Conservation (phyloP, 495 filamentous ascomycete species). For the Jackrogersella multiformis region DNA sequence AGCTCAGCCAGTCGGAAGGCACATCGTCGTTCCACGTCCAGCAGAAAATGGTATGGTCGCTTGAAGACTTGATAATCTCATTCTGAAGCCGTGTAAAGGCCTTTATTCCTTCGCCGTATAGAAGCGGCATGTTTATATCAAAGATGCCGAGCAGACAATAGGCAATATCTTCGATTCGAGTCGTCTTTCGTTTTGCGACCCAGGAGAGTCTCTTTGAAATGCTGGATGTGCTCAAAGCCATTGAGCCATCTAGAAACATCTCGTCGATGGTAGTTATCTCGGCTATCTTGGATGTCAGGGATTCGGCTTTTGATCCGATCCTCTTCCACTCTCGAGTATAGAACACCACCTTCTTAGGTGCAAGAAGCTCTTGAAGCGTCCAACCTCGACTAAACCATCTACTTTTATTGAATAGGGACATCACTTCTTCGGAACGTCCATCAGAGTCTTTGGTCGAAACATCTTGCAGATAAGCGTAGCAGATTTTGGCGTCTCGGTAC, state of each 20-base stretch:
- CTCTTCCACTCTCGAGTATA: conserved; percentile 28
- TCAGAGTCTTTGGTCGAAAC: conserved; percentile 19
- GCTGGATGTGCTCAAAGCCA: background rate
- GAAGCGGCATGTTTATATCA: conserved; percentile 7
- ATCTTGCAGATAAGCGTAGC: conserved; percentile 56
- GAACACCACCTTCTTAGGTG: conserved; percentile 46
- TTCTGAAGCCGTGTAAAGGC: conserved; percentile 5
- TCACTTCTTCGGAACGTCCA: background rate
- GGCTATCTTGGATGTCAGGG: background rate
- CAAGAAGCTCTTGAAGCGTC: conserved; percentile 53
- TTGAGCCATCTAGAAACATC: background rate
- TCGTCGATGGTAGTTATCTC: background rate
- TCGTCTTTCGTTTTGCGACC: conserved; percentile 3
- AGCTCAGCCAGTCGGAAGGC: conserved; percentile 2
- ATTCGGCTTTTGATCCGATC: background rate
- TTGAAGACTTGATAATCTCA: conserved; percentile 4
- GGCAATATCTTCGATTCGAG: conserved; percentile 5
- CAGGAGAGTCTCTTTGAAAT: background rate
- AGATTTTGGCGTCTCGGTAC: conserved; percentile 49
- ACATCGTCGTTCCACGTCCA: conserved; percentile 5
- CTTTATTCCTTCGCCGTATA: conserved; percentile 3
- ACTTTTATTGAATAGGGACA: conserved; percentile 12
- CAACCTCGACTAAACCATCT: conserved; percentile 53
- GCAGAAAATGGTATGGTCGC: conserved; percentile 14
- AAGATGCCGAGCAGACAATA: conserved; percentile 2